Evolutionary conservation across 768 basidiomycete genomes (phyloP).

Genomic region (Ephemerocybe angulata): DNA sequence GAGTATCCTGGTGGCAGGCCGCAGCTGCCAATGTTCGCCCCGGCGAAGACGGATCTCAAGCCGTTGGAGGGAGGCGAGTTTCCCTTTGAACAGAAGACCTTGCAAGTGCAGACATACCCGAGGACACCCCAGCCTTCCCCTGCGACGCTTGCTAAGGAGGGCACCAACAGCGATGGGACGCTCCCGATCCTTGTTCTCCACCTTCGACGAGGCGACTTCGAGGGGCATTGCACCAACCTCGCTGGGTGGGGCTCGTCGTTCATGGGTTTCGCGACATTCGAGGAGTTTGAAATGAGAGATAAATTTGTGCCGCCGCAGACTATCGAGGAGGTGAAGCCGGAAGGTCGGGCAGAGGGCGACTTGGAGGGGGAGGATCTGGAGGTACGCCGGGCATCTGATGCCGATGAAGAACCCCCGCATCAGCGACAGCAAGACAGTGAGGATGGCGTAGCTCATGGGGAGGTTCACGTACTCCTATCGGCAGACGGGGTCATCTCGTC

Average conservation of each 20-base stretch:
- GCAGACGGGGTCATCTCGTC: neutral
- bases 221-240: constrained; percentile 44
- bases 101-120: constrained; percentile 4
- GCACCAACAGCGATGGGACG: neutral
- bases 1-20: neutral
- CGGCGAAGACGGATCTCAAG: neutral
- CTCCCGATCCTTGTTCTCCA: constrained; percentile 55
- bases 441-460: neutral
- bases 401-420: neutral
- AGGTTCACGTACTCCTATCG: neutral
- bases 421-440: too few relatives aligned
- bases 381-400: neutral
- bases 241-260: constrained; percentile 37
- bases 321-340: constrained; percentile 2
- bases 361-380: neutral
- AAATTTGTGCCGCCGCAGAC: constrained; percentile 16
- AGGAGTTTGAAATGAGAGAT: neutral
- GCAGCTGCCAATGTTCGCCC: neutral
- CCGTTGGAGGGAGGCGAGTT: neutral
- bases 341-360: neutral
- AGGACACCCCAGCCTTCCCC: constrained; percentile 10
- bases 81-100: neutral
- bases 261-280: constrained; percentile 32
- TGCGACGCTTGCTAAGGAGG: too few relatives aligned
- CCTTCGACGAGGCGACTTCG: constrained; percentile 55